Conservation (phyloP, 441 rosid species). For the Adansonia grandidieri region DNA sequence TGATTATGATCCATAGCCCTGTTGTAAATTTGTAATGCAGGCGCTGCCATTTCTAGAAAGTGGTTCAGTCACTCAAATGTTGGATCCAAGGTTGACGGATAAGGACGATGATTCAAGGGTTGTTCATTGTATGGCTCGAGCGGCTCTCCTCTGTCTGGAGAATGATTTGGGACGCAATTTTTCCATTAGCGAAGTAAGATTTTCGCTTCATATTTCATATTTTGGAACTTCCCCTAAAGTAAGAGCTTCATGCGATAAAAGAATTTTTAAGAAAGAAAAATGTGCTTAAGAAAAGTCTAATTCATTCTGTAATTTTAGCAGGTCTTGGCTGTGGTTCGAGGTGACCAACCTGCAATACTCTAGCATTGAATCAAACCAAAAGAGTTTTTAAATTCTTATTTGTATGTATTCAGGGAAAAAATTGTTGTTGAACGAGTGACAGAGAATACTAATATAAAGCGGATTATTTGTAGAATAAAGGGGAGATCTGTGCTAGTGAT, state of each 20-base stretch:
- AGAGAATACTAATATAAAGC: background rate
- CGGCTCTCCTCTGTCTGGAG: slow-evolving; percentile 49
- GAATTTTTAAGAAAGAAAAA: no score
- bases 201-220: background rate
- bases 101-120: slow-evolving; percentile 22
- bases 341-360: slow-evolving; percentile 35
- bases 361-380: background rate
- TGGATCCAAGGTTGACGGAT: slow-evolving; percentile 43
- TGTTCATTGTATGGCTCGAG: slow-evolving; percentile 39
- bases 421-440: no score
- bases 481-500: background rate
- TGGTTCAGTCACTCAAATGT: slow-evolving; percentile 28
- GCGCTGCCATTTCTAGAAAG: slow-evolving; percentile 44
- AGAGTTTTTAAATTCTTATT: background rate
- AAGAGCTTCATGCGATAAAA: no score
- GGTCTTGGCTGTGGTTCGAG: slow-evolving; percentile 56
- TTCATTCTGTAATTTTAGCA: slow-evolving; percentile 32
- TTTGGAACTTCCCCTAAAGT: background rate
- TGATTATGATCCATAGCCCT: background rate
- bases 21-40: slow-evolving; percentile 28
- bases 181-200: slow-evolving; percentile 47
- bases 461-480: background rate
- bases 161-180: slow-evolving; percentile 14
- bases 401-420: background rate
- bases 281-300: background rate